Percentiles rank a stretch among this genome's conserved stretches.
phyloP scores from a whole-genome alignment of 257 asterid species.

The Salvia rosmarinus region DNA sequence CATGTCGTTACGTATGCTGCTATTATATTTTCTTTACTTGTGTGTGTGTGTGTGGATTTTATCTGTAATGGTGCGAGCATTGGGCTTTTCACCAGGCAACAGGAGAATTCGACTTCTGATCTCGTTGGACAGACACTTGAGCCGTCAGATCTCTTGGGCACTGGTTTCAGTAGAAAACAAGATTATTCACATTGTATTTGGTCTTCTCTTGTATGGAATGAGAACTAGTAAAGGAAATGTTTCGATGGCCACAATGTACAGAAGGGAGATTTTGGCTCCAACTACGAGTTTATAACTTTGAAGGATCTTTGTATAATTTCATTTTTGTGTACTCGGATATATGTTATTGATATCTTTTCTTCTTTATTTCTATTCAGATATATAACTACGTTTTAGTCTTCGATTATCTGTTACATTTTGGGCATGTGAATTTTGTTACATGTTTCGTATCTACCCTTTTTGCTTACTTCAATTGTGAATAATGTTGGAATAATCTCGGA shows the following conservation, averaged over 20 bases:
- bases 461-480: not conserved
- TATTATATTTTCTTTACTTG: not conserved
- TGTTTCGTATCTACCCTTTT: not conserved
- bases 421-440: not conserved
- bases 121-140: constrained; percentile 30
- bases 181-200: constrained; percentile 34
- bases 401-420: not conserved
- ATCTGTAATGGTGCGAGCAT: not conserved
- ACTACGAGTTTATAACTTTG: constrained; percentile 28
- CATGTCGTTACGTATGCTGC: not conserved
- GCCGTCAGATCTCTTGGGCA: constrained; percentile 13
- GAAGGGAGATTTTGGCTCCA: constrained; percentile 45
- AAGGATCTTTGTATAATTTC: constrained; percentile 24
- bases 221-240: constrained; percentile 36
- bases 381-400: not conserved
- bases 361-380: constrained; percentile 5
- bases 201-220: constrained; percentile 29
- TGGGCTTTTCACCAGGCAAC: constrained; percentile 60
- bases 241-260: constrained; percentile 48
- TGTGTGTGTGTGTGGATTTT: not conserved
- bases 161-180: constrained; percentile 28
- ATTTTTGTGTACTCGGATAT: constrained; percentile 35
- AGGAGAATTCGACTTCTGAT: constrained; percentile 87
- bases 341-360: constrained; percentile 10
- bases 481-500: not conserved